Evolutionary conservation across 371 early-diverging fungal genomes (phyloP), one percentile per base, ranked within the genome.

Genomic region (Mucor sp.): DNA sequence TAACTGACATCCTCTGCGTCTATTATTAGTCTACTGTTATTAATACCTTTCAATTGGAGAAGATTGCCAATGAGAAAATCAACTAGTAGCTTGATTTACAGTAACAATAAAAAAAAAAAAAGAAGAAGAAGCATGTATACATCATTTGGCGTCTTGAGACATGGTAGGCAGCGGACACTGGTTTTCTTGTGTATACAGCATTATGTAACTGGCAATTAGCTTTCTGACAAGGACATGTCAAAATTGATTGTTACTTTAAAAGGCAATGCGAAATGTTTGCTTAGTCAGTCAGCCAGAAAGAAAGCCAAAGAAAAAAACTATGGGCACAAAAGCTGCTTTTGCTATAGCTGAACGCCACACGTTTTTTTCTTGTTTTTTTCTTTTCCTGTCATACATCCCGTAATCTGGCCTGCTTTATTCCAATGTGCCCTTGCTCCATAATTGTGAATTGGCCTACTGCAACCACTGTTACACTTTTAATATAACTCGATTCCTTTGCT

Each of bases 11-110:
- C n/a, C n/a, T n/a, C n/a, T n/a, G n/a, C n/a, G n/a, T n/a, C n/a
- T n/a, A n/a, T n/a, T n/a, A n/a, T n/a, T 66, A 83, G 83, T 65
- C 74, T 11, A 78, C 83, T 9, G 77, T 83, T 12, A 66, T 83
- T 19, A 69, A 67, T 17, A 63, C 71, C 27, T 83, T 83, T 66
- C 79, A 80, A 56, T 65, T 80, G 33, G 75, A 83, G 14, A 74
- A 72, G 21, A 70, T 83, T 25, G 28, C 47, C 6, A 58, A 62
- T 12, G 76, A 79, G 27, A 78, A 76, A 62, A 50, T 47, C 17
- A 66, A 66, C 48, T 66, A 50, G 27, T 37, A 32, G 30, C 6
- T 21, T 8, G 41, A 25, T 25, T 4, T 21, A 15, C 15, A 39
- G 17, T 59, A n/a, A 21, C 17, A 27, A 35, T 59, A 23, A 37